Evolutionary conservation across 768 basidiomycete species (phyloP).

Genomic region (Lactarius evosmus): DNA sequence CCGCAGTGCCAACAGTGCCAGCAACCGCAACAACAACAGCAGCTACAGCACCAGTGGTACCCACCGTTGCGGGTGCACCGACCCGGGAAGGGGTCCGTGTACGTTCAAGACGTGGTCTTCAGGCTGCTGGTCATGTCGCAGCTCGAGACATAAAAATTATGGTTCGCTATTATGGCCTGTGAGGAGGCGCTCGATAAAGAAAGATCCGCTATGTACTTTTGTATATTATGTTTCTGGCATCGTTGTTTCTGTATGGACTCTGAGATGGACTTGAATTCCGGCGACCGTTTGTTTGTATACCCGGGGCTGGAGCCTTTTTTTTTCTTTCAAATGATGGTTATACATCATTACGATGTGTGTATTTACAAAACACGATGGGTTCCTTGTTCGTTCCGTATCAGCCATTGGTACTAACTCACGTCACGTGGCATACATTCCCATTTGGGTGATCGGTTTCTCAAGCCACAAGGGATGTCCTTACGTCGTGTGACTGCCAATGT

Average conservation of each 20-base stretch:
- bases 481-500: neutral
- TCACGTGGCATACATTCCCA: neutral
- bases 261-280: too few species aligned
- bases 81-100: conserved; percentile 3
- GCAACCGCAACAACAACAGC: neutral
- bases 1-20: neutral
- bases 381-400: too few species aligned
- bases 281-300: neutral
- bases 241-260: neutral
- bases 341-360: neutral
- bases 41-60: neutral
- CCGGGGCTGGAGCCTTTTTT: neutral
- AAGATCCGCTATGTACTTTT: neutral
- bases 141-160: neutral
- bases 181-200: neutral
- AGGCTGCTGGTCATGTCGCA: conserved; percentile 14
- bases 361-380: too few species aligned
- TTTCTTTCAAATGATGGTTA: neutral
- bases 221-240: neutral
- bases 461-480: neutral
- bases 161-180: neutral
- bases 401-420: too few species aligned
- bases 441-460: neutral
- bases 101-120: conserved; percentile 11
- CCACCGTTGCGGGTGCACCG: neutral